Evolutionary conservation across 768 basidiomycete genomes (phyloP), one percentile per base, ranked within the genome.

Genomic region (Trametes elegans): DNA sequence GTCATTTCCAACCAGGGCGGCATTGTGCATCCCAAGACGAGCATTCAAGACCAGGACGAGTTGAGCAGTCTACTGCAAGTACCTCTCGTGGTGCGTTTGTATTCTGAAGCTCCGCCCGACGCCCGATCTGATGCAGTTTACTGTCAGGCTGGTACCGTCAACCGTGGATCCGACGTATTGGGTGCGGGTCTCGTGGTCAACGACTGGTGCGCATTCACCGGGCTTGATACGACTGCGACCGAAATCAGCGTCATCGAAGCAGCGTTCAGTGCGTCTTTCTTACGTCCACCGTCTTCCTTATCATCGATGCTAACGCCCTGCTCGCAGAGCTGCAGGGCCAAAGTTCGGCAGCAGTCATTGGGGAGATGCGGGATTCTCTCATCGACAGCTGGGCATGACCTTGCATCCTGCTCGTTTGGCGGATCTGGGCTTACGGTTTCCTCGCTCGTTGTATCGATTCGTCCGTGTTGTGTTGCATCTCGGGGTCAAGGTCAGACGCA

Each of bases 151-250:
- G 97, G 97, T 21, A 98, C 97, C 3, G 93, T 99, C 57, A 99
- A 98, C 73, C 87, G 97, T 68, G 97, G 97, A 65, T 97, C 94
- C 42, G 97, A 98, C 65, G 94, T 98, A 32, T 87, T 99, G 61
- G 97, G 97, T 27, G 97, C 96, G 8, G 97, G 97, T 27, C 79
- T 98, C 29, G 93, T 99, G 52, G 97, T 98, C 53, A 99, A 99
- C 66, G 97, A 98, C 70, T 98, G 97, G 97, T 93, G 91, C 74
- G 97, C 97, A 9, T 98, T 98, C 73, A 93, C 94, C n/a, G 97
- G 97, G 31, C 79, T 97, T 26, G 97, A 99, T 68, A 98, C 97
- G 57, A 99, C 97, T n/a, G 97, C 97, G 35, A 98, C 96, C 49
- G 97, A 99, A 72, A 93, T 98, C 70, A 91, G 88, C 64, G 96